Percentiles rank a stretch among this genome's conserved stretches.
Evolutionary conservation across 129 eudicot species (phyloP).

Genomic region (Artemisia argyi): DNA sequence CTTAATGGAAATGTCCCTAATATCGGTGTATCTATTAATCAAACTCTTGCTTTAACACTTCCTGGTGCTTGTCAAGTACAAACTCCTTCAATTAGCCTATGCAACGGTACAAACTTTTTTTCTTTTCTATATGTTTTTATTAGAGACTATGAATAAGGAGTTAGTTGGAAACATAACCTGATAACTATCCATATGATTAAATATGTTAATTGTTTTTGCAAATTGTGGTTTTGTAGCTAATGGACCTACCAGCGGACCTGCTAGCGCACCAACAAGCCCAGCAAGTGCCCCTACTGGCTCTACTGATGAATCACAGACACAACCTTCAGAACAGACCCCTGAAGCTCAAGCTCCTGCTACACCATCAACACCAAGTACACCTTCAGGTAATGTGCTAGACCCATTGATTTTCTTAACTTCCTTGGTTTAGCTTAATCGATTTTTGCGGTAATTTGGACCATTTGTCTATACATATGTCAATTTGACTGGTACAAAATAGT

Average conservation of each 20-base stretch:
- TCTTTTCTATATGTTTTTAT: background rate
- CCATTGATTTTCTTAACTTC: too few species aligned
- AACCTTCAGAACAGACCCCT: slow-evolving; percentile 31
- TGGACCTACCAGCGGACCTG: slow-evolving; percentile 33
- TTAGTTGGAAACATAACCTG: background rate
- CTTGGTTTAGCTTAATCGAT: too few species aligned
- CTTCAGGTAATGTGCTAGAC: slow-evolving; percentile 29
- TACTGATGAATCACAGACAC: background rate
- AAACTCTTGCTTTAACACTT: slow-evolving; percentile 55
- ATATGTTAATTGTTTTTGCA: too few species aligned
- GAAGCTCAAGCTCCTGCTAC: slow-evolving; percentile 27
- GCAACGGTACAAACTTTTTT: slow-evolving; percentile 42
- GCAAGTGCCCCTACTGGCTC: slow-evolving; percentile 27
- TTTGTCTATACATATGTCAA: background rate
- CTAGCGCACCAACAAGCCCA: slow-evolving; percentile 34
- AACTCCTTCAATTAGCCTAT: slow-evolving; percentile 62
- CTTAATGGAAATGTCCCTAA: slow-evolving; percentile 45
- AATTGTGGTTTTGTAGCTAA: background rate
- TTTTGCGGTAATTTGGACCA: background rate
- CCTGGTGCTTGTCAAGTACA: slow-evolving; percentile 64
- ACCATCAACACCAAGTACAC: slow-evolving; percentile 21
- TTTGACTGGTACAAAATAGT: too few species aligned
- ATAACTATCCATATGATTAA: background rate
- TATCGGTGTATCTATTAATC: slow-evolving; percentile 56
- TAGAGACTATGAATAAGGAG: background rate